phyloP scores from a whole-genome alignment of 139 green algal species.

The Closterium sp. region DNA sequence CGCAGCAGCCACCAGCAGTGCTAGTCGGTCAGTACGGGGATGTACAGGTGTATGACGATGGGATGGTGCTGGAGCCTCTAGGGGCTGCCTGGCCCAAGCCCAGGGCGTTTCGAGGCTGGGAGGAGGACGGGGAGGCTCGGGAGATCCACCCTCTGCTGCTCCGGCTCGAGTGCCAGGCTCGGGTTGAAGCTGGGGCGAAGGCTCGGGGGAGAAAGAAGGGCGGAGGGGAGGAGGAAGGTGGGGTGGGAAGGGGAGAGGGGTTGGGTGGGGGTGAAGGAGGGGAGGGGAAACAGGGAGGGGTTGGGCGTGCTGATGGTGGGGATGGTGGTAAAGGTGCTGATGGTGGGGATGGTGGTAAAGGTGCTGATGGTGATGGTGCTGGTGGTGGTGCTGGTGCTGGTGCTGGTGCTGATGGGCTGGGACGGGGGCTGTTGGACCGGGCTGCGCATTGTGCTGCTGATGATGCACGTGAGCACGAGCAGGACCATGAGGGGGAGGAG shows the following conservation, averaged over 20 bases:
- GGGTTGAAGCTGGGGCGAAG: neutral
- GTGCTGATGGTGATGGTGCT: too few relatives aligned
- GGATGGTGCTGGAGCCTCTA: neutral
- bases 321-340: neutral
- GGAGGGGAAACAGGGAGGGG: neutral
- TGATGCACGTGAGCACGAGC: neutral
- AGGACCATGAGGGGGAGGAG: too few relatives aligned
- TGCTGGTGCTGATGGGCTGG: too few relatives aligned
- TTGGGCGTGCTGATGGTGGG: neutral
- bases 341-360: neutral
- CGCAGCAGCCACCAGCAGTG: neutral
- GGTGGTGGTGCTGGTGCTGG: too few relatives aligned
- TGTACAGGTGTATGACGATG: neutral
- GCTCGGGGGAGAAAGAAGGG: neutral
- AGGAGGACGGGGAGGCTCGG: neutral
- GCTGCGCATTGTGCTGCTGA: too few relatives aligned
- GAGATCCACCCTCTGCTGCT: neutral
- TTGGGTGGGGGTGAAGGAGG: neutral
- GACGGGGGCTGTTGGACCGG: too few relatives aligned
- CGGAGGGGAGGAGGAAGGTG: neutral
- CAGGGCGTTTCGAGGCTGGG: neutral
- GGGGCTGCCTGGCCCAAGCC: neutral
- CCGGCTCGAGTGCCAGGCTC: neutral
- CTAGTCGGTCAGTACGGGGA: neutral
- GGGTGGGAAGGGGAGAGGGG: neutral